Conservation (phyloP, 2,329 filamentous ascomycete species). For the Colletotrichum lindemuthianum region DNA sequence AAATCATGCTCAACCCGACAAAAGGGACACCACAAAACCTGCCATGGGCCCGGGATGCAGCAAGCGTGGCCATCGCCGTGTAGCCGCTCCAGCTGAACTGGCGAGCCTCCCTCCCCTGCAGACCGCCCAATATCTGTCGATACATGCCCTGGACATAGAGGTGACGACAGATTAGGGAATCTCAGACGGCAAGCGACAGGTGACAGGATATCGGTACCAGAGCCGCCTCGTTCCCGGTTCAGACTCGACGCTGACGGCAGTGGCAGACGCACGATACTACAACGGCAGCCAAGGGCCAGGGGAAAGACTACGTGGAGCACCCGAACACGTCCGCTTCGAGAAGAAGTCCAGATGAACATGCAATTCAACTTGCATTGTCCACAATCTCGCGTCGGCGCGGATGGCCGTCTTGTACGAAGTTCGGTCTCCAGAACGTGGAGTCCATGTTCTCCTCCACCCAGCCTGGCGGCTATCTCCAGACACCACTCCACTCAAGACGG, state of each 20-base stretch:
- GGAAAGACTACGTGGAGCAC: not conserved
- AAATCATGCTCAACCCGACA: not conserved
- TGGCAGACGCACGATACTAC: conserved; percentile 7
- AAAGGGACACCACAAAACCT: not conserved
- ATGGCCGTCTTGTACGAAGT: not conserved
- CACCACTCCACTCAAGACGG: too few relatives aligned
- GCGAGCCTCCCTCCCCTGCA: too few relatives aligned
- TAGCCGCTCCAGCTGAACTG: conserved; percentile 5
- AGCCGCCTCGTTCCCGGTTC: not conserved
- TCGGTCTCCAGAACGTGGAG: not conserved
- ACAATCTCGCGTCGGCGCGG: not conserved
- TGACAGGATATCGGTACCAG: conserved; percentile 22
- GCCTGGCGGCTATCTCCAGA: too few relatives aligned
- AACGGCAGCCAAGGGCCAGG: not conserved
- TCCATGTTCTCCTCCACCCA: not conserved
- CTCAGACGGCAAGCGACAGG: conserved; percentile 8
- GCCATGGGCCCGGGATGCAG: not conserved
- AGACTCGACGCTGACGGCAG: conserved; percentile 15
- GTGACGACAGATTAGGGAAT: not conserved
- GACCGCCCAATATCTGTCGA: conserved; percentile 1
- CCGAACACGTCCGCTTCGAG: not conserved
- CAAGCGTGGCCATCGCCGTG: not conserved
- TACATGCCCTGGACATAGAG: not conserved
- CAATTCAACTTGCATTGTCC: not conserved
- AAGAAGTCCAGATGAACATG: not conserved